These are phyloP conservation scores for Penstemon barbatus DNA, from an alignment of 257 asterid genomes.

Conservation along the genomic window DNA sequence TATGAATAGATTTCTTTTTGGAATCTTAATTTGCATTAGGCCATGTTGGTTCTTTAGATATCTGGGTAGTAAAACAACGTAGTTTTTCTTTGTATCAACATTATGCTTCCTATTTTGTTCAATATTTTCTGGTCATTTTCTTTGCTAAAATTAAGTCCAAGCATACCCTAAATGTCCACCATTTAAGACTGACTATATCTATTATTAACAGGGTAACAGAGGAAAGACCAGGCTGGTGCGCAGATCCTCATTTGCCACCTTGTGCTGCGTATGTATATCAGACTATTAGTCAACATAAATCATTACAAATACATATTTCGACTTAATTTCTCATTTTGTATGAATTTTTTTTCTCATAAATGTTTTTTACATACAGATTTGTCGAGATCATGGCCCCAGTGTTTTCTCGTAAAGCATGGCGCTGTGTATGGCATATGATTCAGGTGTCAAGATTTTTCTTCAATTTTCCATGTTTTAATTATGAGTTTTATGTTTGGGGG, in stretches of 20 bases:
- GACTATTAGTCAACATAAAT: constrained; percentile 6
- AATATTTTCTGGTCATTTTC: no score
- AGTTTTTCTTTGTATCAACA: no score
- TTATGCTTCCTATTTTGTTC: no score
- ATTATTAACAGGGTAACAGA: constrained; percentile 58
- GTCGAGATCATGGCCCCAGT: constrained; percentile 99
- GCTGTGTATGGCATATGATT: constrained; percentile 96
- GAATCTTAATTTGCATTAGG: no score
- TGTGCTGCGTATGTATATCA: constrained; percentile 85
- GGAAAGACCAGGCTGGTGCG: constrained; percentile 92
- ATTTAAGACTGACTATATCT: neutral
- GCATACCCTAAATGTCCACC: no score
- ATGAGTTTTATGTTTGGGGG: no score
- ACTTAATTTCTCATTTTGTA: neutral
- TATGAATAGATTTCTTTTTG: constrained; percentile 23
- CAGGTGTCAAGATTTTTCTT: constrained; percentile 52
- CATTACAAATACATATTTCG: constrained; percentile 6
- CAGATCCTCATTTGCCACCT: constrained; percentile 89
- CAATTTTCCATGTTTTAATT: no score
- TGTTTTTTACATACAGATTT: constrained; percentile 49
- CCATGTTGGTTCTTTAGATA: no score
- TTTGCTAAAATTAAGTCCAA: no score
- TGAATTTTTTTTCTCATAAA: neutral
- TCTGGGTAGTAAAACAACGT: no score
- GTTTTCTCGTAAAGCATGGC: constrained; percentile 95